A percentile compares a stretch with the other conserved stretches of the same genome.
These are phyloP conservation scores for Penicillium ucsense DNA, from an alignment of 495 filamentous ascomycete genomes.

Conservation along the genomic window DNA sequence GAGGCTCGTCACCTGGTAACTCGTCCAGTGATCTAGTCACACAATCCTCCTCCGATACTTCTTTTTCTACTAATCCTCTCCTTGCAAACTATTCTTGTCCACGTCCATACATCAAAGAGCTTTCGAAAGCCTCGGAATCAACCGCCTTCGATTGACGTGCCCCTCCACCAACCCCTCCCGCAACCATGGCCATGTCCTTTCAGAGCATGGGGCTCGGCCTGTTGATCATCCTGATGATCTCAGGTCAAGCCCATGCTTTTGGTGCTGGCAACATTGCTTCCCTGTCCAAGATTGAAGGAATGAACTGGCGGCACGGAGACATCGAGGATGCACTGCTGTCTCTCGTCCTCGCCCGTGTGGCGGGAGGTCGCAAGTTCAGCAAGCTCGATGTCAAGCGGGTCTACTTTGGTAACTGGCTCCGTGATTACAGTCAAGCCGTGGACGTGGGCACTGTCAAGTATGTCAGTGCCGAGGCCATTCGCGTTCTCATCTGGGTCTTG, in stretches of 20 bases:
- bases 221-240: constrained; percentile 49
- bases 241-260: constrained; percentile 63
- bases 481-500: constrained; percentile 61
- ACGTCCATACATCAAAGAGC: too few relatives aligned
- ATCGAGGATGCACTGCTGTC: constrained; percentile 82
- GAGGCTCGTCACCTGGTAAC: too few relatives aligned
- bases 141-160: not conserved
- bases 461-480: constrained; percentile 80
- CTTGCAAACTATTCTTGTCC: too few relatives aligned
- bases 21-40: too few relatives aligned
- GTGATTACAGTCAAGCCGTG: constrained; percentile 58
- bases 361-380: constrained; percentile 76
- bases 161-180: not conserved
- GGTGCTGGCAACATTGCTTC: constrained; percentile 81
- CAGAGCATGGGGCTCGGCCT: constrained; percentile 33
- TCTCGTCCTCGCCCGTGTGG: constrained; percentile 62
- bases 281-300: constrained; percentile 66
- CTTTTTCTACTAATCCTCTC: too few relatives aligned
- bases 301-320: constrained; percentile 85
- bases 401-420: constrained; percentile 87
- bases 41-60: too few relatives aligned
- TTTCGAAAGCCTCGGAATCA: too few relatives aligned
- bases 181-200: constrained; percentile 16
- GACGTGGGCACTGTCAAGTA: constrained; percentile 84
- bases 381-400: constrained; percentile 80